Percentiles rank a stretch among this genome's conserved stretches.
These are phyloP conservation scores for Apiospora aurea DNA, from an alignment of 2,329 filamentous ascomycete species.

Conservation along the genomic window DNA sequence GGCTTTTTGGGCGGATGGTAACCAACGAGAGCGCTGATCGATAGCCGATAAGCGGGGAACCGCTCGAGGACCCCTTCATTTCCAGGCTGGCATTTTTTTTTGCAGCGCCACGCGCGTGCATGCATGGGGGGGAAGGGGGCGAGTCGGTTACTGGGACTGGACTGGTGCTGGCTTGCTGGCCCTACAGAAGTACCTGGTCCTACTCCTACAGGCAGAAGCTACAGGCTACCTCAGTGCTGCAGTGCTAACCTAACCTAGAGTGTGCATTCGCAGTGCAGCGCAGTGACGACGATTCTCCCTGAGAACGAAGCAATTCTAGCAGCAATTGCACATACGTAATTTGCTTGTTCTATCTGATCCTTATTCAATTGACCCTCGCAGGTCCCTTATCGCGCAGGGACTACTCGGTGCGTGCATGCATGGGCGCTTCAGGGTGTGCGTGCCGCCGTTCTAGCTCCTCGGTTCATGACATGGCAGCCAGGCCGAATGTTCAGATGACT, in stretches of 20 bases:
- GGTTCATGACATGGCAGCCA: constrained; percentile 14
- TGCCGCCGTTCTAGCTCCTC: constrained; percentile 11
- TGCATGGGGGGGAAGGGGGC: background rate
- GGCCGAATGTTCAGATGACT: constrained; percentile 9
- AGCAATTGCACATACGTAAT: too few relatives aligned
- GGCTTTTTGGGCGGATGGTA: background rate
- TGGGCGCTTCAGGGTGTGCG: background rate
- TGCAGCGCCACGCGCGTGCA: constrained; percentile 15
- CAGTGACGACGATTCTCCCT: constrained; percentile 15
- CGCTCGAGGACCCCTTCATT: background rate
- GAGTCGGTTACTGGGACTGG: background rate
- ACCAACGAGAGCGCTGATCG: background rate
- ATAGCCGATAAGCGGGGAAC: background rate
- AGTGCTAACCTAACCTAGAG: background rate
- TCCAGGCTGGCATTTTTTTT: constrained; percentile 1
- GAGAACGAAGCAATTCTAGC: too few relatives aligned
- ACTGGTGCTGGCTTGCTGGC: background rate
- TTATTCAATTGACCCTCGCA: background rate
- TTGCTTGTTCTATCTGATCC: too few relatives aligned
- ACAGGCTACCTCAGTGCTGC: too few relatives aligned
- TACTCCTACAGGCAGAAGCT: too few relatives aligned
- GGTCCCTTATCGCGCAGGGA: background rate
- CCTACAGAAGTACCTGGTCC: background rate
- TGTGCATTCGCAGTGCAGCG: background rate
- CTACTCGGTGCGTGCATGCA: constrained; percentile 1